Conservation (phyloP, 257 asterid species). For the Forsythia viridissima region DNA sequence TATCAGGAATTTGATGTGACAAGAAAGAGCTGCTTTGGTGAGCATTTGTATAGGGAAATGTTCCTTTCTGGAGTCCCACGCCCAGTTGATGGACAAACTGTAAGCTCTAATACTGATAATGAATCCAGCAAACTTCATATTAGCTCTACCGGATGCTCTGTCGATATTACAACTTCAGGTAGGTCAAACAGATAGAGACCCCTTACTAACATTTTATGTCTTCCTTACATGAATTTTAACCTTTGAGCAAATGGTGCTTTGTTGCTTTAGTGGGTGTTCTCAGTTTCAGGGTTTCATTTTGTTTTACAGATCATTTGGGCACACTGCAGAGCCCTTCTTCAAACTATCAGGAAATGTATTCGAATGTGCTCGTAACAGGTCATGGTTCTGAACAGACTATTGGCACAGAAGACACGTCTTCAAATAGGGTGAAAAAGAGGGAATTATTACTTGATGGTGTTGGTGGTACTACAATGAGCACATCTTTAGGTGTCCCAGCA, state of each 20-base stretch:
- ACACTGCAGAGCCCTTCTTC: conserved; percentile 67
- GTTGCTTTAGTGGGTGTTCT: conserved; percentile 11
- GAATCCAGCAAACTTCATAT: conserved; percentile 47
- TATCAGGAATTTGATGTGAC: conserved; percentile 63
- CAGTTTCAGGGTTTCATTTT: conserved; percentile 20
- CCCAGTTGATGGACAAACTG: conserved; percentile 46
- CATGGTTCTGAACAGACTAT: conserved; percentile 38
- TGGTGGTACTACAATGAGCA: conserved; percentile 52
- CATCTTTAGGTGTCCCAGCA: conserved; percentile 43
- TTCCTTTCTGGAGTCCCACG: conserved; percentile 68
- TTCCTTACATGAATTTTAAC: not conserved
- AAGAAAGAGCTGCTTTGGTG: conserved; percentile 82
- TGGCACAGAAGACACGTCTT: conserved; percentile 56
- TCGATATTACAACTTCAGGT: conserved; percentile 75
- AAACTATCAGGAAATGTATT: conserved; percentile 51
- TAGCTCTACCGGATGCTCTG: conserved; percentile 51
- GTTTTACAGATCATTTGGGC: conserved; percentile 60
- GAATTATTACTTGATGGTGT: conserved; percentile 71
- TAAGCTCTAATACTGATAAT: conserved; percentile 47
- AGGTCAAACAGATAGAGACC: conserved; percentile 11
- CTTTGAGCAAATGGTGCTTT: not conserved
- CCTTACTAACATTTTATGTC: conserved; percentile 16
- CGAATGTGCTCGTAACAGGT: too few species aligned
- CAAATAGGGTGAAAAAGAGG: conserved; percentile 61
- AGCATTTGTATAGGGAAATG: conserved; percentile 58